These are phyloP conservation scores for Cryptococcus sp. DNA, from an alignment of 1,284 basidiomycete genomes.

Conservation along the genomic window DNA sequence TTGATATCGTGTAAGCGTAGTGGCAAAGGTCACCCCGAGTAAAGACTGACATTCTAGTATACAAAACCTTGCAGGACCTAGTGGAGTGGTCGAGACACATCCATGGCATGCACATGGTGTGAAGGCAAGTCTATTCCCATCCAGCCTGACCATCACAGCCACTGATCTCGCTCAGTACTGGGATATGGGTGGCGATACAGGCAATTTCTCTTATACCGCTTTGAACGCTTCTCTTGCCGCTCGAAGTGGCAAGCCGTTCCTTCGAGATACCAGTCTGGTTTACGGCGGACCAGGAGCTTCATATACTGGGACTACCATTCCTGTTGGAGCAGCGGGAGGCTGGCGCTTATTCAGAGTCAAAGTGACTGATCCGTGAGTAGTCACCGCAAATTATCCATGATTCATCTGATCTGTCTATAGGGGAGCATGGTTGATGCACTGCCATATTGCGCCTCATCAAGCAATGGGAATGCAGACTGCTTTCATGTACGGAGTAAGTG, in stretches of 20 bases:
- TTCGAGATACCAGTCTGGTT: constrained; percentile 8
- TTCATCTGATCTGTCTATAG: no score
- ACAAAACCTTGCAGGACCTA: constrained; percentile 2
- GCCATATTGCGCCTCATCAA: no score
- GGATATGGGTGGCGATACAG: constrained; percentile 11
- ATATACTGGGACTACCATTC: background rate
- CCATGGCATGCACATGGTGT: constrained; percentile 11
- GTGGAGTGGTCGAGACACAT: constrained; percentile 9
- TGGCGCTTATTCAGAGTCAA: no score
- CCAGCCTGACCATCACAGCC: background rate
- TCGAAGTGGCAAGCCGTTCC: constrained; percentile 3
- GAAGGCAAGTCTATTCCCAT: constrained; percentile 2
- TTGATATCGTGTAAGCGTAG: no score
- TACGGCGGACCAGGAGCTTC: constrained; percentile 9
- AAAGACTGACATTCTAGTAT: background rate
- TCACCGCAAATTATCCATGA: no score
- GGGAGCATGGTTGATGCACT: no score
- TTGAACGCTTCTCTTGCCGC: background rate
- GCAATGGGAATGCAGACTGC: no score
- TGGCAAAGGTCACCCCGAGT: no score
- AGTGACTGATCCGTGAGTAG: no score
- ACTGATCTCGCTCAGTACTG: constrained; percentile 6
- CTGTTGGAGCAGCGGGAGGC: no score
- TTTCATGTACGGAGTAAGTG: no score
- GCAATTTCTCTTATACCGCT: constrained; percentile 10